Evolutionary conservation across 2,329 filamentous ascomycete genomes (phyloP).

Genomic region (Pseudopyricularia cyperi): DNA sequence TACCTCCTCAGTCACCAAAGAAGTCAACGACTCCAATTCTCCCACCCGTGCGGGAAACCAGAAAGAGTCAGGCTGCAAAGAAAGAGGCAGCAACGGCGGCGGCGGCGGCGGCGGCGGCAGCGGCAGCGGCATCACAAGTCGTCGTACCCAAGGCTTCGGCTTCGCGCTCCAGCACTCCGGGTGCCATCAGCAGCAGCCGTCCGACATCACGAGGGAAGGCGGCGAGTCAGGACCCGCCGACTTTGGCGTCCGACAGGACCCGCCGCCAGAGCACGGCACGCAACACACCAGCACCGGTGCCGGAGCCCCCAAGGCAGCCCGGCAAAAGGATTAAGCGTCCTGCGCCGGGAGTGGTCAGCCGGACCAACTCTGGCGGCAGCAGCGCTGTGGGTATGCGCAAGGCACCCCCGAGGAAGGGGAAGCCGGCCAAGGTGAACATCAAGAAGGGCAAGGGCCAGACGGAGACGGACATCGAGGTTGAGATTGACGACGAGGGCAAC

Average conservation of each 20-base stretch:
- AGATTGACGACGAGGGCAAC: constrained; percentile 55
- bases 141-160: constrained; percentile 4
- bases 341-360: constrained; percentile 58
- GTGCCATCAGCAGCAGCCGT: constrained; percentile 23
- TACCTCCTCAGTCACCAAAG: constrained; percentile 14
- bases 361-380: constrained; percentile 45
- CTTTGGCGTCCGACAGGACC: constrained; percentile 37
- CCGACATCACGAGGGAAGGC: constrained; percentile 40
- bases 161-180: constrained; percentile 13
- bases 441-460: constrained; percentile 32
- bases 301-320: constrained; percentile 11
- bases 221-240: constrained; percentile 36
- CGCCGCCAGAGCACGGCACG: constrained; percentile 43
- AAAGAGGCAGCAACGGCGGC: constrained; percentile 5
- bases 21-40: constrained; percentile 21
- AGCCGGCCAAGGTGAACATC: constrained; percentile 11
- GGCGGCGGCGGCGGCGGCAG: not conserved
- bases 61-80: constrained; percentile 14
- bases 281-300: constrained; percentile 42
- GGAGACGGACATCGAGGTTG: constrained; percentile 37
- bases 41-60: constrained; percentile 19
- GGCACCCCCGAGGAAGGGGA: constrained; percentile 54
- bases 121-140: constrained; percentile 8
- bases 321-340: constrained; percentile 54
- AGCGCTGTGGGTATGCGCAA: constrained; percentile 62